phyloP scores from a whole-genome alignment of 2,329 filamentous ascomycete genomes.

The Coleophoma eucalyptorum region DNA sequence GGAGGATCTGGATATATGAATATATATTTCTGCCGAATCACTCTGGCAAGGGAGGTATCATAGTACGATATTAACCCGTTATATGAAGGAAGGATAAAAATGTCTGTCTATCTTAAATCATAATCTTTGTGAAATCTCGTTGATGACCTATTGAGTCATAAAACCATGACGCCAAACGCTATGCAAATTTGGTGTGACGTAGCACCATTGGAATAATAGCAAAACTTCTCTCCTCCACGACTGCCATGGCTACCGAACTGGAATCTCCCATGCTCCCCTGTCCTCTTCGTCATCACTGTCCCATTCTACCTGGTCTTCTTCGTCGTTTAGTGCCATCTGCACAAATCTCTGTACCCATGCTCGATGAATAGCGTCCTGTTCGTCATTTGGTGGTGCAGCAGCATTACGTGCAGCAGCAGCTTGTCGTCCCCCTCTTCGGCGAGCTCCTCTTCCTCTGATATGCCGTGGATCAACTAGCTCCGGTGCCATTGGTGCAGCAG shows the following conservation, averaged over 20 bases:
- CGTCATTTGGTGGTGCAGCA: slow-evolving; percentile 9
- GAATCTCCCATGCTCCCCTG: slow-evolving; percentile 37
- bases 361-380: slow-evolving; percentile 12
- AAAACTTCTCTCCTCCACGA: not conserved
- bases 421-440: slow-evolving; percentile 4
- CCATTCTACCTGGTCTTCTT: slow-evolving; percentile 27
- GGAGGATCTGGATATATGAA: too few relatives aligned
- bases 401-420: slow-evolving; percentile 5
- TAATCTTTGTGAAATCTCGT: too few relatives aligned
- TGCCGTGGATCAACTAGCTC: slow-evolving; percentile 15
- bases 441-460: slow-evolving; percentile 2
- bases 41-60: too few relatives aligned
- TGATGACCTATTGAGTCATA: too few relatives aligned
- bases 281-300: slow-evolving; percentile 42
- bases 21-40: too few relatives aligned
- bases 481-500: slow-evolving; percentile 9
- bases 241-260: slow-evolving; percentile 16
- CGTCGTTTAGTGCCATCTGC: slow-evolving; percentile 28
- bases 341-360: slow-evolving; percentile 29
- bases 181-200: too few relatives aligned
- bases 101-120: too few relatives aligned
- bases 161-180: too few relatives aligned
- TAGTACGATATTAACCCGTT: too few relatives aligned
- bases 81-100: too few relatives aligned
- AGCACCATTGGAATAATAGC: not conserved